Evolutionary conservation across 1,284 basidiomycete species (phyloP), one percentile per base, ranked within the genome.

Genomic region (Lentinula novae-zelandiae): DNA sequence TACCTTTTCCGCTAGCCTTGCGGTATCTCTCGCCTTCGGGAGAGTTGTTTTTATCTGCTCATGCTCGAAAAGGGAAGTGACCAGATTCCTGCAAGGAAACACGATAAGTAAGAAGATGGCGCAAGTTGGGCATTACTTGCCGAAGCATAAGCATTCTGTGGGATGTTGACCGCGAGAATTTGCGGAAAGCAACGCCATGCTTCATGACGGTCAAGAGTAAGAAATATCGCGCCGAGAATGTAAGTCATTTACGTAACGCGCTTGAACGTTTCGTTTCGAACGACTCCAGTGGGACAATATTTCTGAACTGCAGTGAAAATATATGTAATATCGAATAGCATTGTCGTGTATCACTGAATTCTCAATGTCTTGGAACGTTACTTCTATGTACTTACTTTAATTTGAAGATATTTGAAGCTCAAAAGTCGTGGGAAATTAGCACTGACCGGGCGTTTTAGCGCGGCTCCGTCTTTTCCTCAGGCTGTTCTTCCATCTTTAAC

Each of bases 41-140:
- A 98, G 78, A 0, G 97, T 99, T 5, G 97, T 99, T 72, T 92
- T 91, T 73, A 99, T 96, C 70, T 94, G 90, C 72, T 98, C 95
- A 76, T 99, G 95, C 72, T 98, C 87, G 63, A 99, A 84, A 53
- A 99, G 83, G 13, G 95, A 96, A 17, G 95, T 93, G 67, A 99
- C 96, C 59, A 99, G 78, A 75, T 98, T 98, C 66, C 96, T 95
- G 69, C 6, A 38, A 51, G 53, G 46, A 13, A 46, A 55, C 44
- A 10, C 10, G 44, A 49, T 33, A 55, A 62, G 39, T 64, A 59
- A 60, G 51, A 38, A 49, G 57, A 33, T 17, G 52, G 50, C 54
- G 53, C 36, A 9, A 58, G 13, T 42, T 42, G 58, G 39, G 33
- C 36, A 50, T 62, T n/a, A 33, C 52, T 46, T 67, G 95, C 93